These are phyloP conservation scores for Aristolochia fimbriata DNA, from an alignment of 164 flowering plant species.

Conservation along the genomic window DNA sequence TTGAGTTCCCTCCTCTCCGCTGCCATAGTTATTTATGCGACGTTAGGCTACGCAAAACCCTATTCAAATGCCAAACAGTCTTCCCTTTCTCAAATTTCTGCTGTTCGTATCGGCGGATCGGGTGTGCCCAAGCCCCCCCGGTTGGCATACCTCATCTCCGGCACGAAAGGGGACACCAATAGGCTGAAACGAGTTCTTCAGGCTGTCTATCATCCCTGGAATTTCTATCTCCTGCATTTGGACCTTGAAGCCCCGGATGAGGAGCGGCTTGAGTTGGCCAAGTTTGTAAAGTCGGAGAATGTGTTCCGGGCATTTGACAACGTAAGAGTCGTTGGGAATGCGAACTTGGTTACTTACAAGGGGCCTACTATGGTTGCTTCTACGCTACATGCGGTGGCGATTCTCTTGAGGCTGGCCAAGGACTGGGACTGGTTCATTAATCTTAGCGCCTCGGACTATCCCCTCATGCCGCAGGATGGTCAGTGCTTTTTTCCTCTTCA, in stretches of 20 bases:
- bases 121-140: constrained; percentile 41
- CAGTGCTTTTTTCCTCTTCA: constrained; percentile 5
- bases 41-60: too few species aligned
- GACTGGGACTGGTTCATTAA: constrained; percentile 97
- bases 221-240: constrained; percentile 67
- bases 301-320: constrained; percentile 40
- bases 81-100: too few species aligned
- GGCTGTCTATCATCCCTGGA: constrained; percentile 79
- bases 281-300: constrained; percentile 34
- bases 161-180: constrained; percentile 55
- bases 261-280: constrained; percentile 69
- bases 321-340: constrained; percentile 69
- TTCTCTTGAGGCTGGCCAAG: constrained; percentile 47
- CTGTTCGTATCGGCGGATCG: not conserved
- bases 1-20: too few species aligned
- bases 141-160: constrained; percentile 78
- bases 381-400: constrained; percentile 61
- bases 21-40: too few species aligned
- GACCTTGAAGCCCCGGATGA: constrained; percentile 56
- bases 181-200: constrained; percentile 47
- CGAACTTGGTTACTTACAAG: constrained; percentile 59
- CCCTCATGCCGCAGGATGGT: constrained; percentile 91
- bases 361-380: constrained; percentile 76
- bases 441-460: constrained; percentile 86
- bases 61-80: too few species aligned